Evolutionary conservation across 257 asterid species (phyloP), one percentile per base, ranked within the genome.

Genomic region (Solanum raphanifolium): DNA sequence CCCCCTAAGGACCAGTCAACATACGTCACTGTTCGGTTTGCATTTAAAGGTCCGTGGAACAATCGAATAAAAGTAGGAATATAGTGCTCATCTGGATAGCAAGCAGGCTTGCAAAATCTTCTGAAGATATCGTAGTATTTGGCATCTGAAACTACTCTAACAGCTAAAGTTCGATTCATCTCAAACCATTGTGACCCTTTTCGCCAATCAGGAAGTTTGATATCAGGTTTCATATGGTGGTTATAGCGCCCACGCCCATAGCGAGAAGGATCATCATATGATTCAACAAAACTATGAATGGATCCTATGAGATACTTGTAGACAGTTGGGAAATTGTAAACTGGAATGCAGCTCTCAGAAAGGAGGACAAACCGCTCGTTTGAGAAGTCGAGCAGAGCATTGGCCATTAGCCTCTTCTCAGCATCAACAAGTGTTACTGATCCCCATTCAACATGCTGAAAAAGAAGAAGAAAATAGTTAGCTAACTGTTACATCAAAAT

Each of bases 151-250:
- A 97, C 91, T 58, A 96, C 85, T 85, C 90, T 81, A 89, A 95
- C 66, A 10, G 99, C 99, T 75, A 97, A 73, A 38, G 87, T 48
- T 2, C 99, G 98, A 21, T 93, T 94, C 88, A 96, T 91, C 92
- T 97, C 99, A 15, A 97, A 96, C 99, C 99, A 97, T 23, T 96
- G 98, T 2, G 99, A 97, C 18, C 99, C 99, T 93, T 97, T 97
- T 82, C 98, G 91, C 99, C 99, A 97, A 21, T 97, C 98, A 38
- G 90, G 62, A 52, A 93, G 97, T n/a, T 34, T 88, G 79, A 97
- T 90, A 73, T 94, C 86, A 7, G 99, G 99, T 39, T 46, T 55
- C 99, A 97, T 97, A 83, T 93, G 89, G 20, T 94, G 94, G 91
- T 89, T 97, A 93, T 96, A 96, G 60, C 99, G 98, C 12, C 99